phyloP scores from a whole-genome alignment of 2,329 filamentous ascomycete species.

The Colletotrichum tamarilloi region DNA sequence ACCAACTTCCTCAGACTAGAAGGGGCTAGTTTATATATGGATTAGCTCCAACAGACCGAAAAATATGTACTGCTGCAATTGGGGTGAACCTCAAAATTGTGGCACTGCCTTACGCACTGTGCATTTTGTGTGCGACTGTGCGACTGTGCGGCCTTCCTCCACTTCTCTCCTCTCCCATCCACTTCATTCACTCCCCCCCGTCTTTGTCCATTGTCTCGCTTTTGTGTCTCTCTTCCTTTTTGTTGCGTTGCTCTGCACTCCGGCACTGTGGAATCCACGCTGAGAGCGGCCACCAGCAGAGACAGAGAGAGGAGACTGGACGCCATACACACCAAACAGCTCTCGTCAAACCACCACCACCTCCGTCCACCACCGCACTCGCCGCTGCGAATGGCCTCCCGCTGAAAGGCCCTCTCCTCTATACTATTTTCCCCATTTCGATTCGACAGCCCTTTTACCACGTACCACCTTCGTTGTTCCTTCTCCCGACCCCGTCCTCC shows the following conservation, averaged over 20 bases:
- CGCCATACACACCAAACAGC: constrained; percentile 1
- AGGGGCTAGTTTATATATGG: neutral
- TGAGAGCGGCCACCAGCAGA: constrained; percentile 23
- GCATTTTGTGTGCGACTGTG: neutral
- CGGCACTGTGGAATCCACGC: constrained; percentile 33
- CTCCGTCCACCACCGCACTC: neutral
- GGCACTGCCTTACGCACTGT: neutral
- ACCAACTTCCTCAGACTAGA: neutral
- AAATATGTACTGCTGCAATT: neutral
- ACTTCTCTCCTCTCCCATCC: constrained; percentile 11
- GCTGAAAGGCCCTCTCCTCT: constrained; percentile 19
- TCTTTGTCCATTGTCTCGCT: constrained; percentile 1
- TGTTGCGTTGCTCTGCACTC: constrained; percentile 3
- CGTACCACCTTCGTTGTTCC: constrained; percentile 21
- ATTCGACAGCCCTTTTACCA: neutral
- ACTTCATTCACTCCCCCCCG: constrained; percentile 17
- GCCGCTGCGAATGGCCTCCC: constrained; percentile 21
- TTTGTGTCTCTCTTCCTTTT: neutral
- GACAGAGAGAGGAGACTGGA: constrained; percentile 6
- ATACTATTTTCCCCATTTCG: constrained; percentile 4
- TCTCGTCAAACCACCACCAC: neutral
- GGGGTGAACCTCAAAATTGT: neutral
- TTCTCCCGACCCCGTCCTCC: constrained; percentile 23
- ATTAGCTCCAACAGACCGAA: neutral
- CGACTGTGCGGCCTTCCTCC: constrained; percentile 1